Evolutionary conservation across 345 rosid genomes (phyloP).

Genomic region (Mangifera indica): DNA sequence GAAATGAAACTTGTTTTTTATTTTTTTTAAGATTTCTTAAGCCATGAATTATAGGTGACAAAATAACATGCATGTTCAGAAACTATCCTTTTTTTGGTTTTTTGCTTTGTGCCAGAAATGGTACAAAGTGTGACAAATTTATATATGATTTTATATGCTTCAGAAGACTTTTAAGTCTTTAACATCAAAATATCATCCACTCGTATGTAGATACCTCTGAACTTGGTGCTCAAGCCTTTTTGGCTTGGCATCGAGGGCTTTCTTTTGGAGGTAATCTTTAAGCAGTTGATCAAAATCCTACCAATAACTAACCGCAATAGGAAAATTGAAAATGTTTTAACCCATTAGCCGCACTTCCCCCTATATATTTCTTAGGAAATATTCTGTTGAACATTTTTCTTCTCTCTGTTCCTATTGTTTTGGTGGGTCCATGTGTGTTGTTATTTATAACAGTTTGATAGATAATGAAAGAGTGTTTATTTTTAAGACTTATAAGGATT

Average conservation of each 20-base stretch:
- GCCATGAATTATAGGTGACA: neutral
- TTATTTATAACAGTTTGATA: neutral
- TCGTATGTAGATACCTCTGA: neutral
- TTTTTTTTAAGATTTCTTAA: neutral
- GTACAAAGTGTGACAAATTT: too few species aligned
- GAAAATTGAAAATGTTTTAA: neutral
- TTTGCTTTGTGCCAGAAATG: too few species aligned
- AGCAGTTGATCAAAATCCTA: neutral
- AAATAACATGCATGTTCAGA: neutral
- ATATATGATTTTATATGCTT: neutral
- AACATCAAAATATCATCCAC: neutral
- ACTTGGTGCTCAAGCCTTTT: neutral
- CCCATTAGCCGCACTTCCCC: neutral
- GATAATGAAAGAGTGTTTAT: neutral
- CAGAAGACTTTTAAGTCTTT: neutral
- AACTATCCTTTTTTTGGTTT: neutral
- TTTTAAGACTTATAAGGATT: neutral
- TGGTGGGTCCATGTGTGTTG: neutral
- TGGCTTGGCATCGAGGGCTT: neutral
- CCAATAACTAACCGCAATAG: neutral
- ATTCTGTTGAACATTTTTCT: neutral
- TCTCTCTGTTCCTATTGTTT: neutral
- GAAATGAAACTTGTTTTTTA: neutral
- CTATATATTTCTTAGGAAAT: neutral
- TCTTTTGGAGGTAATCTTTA: neutral